Percentiles rank a stretch among this genome's conserved stretches.
Conservation (phyloP, 2,329 filamentous ascomycete species). For the Cercospora nicotianae region DNA sequence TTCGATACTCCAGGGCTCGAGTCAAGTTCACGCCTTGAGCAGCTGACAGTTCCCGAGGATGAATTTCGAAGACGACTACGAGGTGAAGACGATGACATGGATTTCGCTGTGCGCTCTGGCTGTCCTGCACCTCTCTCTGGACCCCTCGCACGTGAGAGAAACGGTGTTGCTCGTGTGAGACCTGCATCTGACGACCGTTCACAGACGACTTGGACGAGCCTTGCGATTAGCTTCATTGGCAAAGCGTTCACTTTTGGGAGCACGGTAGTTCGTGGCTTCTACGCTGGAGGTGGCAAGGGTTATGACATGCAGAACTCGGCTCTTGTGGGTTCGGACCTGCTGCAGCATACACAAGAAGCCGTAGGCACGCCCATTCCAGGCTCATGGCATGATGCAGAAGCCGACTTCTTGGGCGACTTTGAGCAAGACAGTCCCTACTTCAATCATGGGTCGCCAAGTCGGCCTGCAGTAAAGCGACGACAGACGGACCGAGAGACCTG, state of each 20-base stretch:
- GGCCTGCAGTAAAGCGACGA: slow-evolving; percentile 45
- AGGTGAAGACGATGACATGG: slow-evolving; percentile 27
- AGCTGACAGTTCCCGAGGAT: slow-evolving; percentile 24
- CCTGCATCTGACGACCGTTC: slow-evolving; percentile 19
- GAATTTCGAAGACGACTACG: slow-evolving; percentile 26
- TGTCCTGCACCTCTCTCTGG: slow-evolving; percentile 26
- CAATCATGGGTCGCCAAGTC: slow-evolving; percentile 27
- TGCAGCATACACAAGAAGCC: slow-evolving; percentile 30
- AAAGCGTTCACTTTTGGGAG: slow-evolving; percentile 84
- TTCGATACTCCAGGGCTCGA: slow-evolving; percentile 49
- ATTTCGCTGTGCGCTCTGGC: slow-evolving; percentile 14
- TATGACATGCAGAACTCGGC: slow-evolving; percentile 55
- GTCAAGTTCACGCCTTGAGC: slow-evolving; percentile 41
- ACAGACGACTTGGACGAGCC: slow-evolving; percentile 52
- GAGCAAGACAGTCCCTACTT: slow-evolving; percentile 46
- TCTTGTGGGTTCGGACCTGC: slow-evolving; percentile 22
- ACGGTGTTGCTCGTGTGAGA: slow-evolving; percentile 35
- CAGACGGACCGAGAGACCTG: slow-evolving; percentile 51
- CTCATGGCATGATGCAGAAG: slow-evolving; percentile 53
- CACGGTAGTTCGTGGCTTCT: slow-evolving; percentile 75
- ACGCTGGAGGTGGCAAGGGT: slow-evolving; percentile 75
- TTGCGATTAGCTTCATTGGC: slow-evolving; percentile 65
- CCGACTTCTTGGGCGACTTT: slow-evolving; percentile 49
- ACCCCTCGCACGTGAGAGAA: slow-evolving; percentile 40
- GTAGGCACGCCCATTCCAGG: slow-evolving; percentile 54